phyloP scores from a whole-genome alignment of 345 rosid species.

The Crucihimalaya himalaica region DNA sequence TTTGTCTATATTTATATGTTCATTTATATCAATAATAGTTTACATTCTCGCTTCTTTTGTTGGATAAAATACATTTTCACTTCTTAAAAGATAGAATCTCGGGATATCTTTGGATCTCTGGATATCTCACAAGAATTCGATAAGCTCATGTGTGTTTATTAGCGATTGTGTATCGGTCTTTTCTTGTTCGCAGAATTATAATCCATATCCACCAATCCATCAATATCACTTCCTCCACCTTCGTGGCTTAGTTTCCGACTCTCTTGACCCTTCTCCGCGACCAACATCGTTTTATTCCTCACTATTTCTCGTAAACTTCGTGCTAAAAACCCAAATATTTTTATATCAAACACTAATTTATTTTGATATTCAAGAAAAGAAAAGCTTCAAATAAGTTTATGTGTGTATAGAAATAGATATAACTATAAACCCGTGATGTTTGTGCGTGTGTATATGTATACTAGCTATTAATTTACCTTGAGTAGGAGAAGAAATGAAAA shows the following conservation, averaged over 20 bases:
- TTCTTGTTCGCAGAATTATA: slow-evolving; percentile 43
- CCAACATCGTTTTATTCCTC: slow-evolving; percentile 19
- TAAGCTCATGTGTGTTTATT: background rate
- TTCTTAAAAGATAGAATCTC: slow-evolving; percentile 18
- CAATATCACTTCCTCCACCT: slow-evolving; percentile 34
- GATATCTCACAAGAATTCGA: slow-evolving; percentile 37
- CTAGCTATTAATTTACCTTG: slow-evolving; percentile 31
- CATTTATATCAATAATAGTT: background rate
- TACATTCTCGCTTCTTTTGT: slow-evolving; percentile 17
- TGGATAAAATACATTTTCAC: background rate
- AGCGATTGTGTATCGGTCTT: slow-evolving; percentile 41
- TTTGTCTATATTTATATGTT: slow-evolving; percentile 1
- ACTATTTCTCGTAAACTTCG: slow-evolving; percentile 16
- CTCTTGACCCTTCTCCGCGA: slow-evolving; percentile 33
- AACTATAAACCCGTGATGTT: background rate
- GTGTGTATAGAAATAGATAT: background rate
- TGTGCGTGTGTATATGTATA: background rate
- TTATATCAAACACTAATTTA: background rate
- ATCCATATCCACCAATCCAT: slow-evolving; percentile 43
- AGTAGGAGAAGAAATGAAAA: slow-evolving; percentile 28
- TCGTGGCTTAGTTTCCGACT: slow-evolving; percentile 14
- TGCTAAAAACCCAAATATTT: background rate
- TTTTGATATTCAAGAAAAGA: background rate
- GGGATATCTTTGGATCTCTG: slow-evolving; percentile 39
- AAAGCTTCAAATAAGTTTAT: background rate